Base-by-base conservation (phyloP, 768 basidiomycete species). In the Suillus weaverae region DNA sequence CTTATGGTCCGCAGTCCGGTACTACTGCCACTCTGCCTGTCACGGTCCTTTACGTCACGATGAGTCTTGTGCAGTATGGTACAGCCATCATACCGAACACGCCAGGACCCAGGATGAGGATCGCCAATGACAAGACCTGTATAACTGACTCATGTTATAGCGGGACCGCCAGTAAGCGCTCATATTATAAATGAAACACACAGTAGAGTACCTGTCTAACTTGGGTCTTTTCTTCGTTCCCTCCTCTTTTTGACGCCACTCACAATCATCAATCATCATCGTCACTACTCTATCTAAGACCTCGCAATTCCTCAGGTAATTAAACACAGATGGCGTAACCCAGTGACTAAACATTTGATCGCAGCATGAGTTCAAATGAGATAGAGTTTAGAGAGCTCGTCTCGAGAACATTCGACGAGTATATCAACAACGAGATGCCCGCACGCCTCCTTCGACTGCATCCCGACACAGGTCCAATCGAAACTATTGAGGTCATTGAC, bases 391-490 rank as follows among this genome's bases (percentile, higher is more conserved):
- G 35, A 36, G 54, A 22, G 35, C 35, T 56, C 20, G 35, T 36
- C 54, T 56, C 33, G 13, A 56, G 54, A 36, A 48, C 32, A 9
- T 46, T 65, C n/a, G 62, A 51, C 35, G 51, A 56, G 35, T 63
- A 65, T 39, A 65, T 65, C 50, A 63, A 55, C 41, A 55, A 65
- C 20, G 62, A 65, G 16, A 39, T 65, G 7, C 64, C 64, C 9
- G 33, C 64, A 26, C 64, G 55, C 43, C 61, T 65, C 16, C 54
- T 65, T 16, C 48, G 30, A 35, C n/a, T 56, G n/a, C 35, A 56
- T 56, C 54, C 54, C 14, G 54, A 56, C 4, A 56, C 6, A 56
- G 54, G 54, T 22, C 35, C 54, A 22, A 44, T 64, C 26, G 32
- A 41, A 39, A 30, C 41, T 1, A 62, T 62, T 35, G 39, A 63